Evolutionary conservation across 1,284 basidiomycete species (phyloP), one percentile per base, ranked within the genome.

Genomic region (Naganishia liquefaciens): DNA sequence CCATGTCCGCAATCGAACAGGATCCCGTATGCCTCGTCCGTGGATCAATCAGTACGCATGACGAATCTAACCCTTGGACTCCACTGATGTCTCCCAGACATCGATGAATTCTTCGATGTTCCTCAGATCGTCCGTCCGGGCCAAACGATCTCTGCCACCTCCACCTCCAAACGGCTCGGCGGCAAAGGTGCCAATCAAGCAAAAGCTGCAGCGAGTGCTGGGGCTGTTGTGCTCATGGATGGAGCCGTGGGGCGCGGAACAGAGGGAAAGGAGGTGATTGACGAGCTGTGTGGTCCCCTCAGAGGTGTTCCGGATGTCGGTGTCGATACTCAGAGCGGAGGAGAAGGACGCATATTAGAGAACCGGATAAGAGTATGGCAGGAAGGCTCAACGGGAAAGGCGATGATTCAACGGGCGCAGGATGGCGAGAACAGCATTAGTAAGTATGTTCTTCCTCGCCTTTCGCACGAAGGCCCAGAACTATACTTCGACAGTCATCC

Each of bases 181-280:
- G 81, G 81, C 0, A 82, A 82, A 68, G 81, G 81, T n/a, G 81
- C 80, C 6, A 82, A 82, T 66, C 80, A 81, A 64, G 79, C 81
- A 17, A 77, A 76, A 40, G 76, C 81, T 0, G 73, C 77, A 2
- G 80, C 79, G 0, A 70, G 74, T 57, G 80, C 80, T 2, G 79
- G 76, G 1, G 78, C 73, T 0, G 0, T 11, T 0, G 80, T 81
- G 11, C 68, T 72, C 11, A 69, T 82, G 21, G 78, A 80, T 21
- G 81, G 76, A 0, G 65, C 68, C 10, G 68, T 79, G 5, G 81
- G 81, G 0, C 44, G 68, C 1, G 81, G 81, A 65, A 80, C 78
- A 3, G 63, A 65, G 6, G 80, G 78, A 21, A n/a, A 23, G 30
- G 33, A 33, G 3, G 67, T 64, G 73, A 72, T 80, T 10, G 62